phyloP scores from a whole-genome alignment of 2,329 filamentous ascomycete species.

The Fusarium pseudonygamai region DNA sequence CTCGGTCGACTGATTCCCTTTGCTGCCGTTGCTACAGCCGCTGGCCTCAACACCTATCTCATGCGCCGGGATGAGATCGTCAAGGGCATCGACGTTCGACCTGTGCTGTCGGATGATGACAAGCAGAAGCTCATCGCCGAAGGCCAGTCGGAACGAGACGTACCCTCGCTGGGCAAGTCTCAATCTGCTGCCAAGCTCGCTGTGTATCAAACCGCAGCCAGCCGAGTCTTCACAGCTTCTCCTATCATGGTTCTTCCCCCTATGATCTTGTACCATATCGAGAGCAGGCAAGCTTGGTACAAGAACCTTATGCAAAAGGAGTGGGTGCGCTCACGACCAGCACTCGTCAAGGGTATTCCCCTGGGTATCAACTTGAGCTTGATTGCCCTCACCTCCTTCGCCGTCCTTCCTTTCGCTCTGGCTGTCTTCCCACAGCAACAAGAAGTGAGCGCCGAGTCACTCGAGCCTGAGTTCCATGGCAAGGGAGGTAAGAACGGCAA shows the following conservation, averaged over 20 bases:
- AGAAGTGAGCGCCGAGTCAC: constrained; percentile 74
- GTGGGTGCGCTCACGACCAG: constrained; percentile 82
- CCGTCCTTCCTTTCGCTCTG: constrained; percentile 88
- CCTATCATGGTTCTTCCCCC: constrained; percentile 98
- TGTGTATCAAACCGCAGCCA: constrained; percentile 91
- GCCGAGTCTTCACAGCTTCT: constrained; percentile 90
- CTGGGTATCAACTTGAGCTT: constrained; percentile 86
- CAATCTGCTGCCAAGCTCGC: constrained; percentile 88
- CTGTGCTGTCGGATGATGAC: constrained; percentile 77
- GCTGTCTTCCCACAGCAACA: constrained; percentile 94
- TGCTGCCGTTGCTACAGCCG: constrained; percentile 90
- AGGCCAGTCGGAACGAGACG: constrained; percentile 71
- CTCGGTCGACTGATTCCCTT: constrained; percentile 93
- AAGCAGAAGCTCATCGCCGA: constrained; percentile 65
- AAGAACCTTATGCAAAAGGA: constrained; percentile 64
- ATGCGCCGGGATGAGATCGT: constrained; percentile 98
- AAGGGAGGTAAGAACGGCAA: constrained; percentile 80
- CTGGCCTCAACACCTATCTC: constrained; percentile 92
- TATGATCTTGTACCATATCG: constrained; percentile 83
- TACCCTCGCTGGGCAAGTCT: constrained; percentile 82
- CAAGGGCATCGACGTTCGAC: constrained; percentile 91
- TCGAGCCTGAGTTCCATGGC: constrained; percentile 89
- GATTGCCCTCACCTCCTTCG: constrained; percentile 86
- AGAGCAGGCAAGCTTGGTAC: constrained; percentile 60
- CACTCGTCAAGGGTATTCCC: constrained; percentile 64